A percentile compares a stretch with the other conserved stretches of the same genome.
Evolutionary conservation across 2,329 filamentous ascomycete genomes (phyloP).

Genomic region (Mycosphaerella sp.): DNA sequence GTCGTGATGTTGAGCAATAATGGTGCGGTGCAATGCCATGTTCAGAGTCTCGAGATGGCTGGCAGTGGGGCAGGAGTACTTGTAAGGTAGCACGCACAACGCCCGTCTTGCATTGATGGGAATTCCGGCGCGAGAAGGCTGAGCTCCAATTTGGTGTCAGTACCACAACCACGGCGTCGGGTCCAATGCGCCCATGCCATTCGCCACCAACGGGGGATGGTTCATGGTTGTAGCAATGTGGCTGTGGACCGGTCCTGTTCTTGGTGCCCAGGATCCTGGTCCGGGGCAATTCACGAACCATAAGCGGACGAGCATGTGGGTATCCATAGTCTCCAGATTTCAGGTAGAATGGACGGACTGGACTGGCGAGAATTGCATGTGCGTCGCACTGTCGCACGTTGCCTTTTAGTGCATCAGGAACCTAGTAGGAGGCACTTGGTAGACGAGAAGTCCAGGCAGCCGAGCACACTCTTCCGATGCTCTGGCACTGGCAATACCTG

Average conservation of each 20-base stretch:
- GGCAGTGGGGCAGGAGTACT: not conserved
- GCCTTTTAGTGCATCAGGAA: too few relatives aligned
- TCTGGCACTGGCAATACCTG: not conserved
- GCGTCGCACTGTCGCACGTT: not conserved
- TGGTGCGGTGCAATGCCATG: not conserved
- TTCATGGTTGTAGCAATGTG: not conserved
- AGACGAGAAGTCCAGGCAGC: not conserved
- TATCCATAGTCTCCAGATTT: not conserved
- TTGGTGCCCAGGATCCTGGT: not conserved
- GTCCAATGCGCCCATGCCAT: not conserved
- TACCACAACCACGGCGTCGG: not conserved
- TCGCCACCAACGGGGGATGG: not conserved
- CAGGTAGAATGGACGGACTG: not conserved
- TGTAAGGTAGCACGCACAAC: not conserved
- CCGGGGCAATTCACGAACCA: not conserved
- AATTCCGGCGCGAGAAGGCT: not conserved
- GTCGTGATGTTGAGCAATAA: not conserved
- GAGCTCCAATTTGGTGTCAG: constrained; percentile 1
- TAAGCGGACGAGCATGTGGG: not conserved
- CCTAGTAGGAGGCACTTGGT: not conserved
- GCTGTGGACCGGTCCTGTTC: not conserved
- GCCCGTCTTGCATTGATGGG: not conserved
- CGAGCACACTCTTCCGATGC: not conserved
- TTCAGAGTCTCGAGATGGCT: not conserved
- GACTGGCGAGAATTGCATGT: not conserved